Evolutionary conservation across 2,329 filamentous ascomycete genomes (phyloP).

Genomic region (Fusarium denticulatum): DNA sequence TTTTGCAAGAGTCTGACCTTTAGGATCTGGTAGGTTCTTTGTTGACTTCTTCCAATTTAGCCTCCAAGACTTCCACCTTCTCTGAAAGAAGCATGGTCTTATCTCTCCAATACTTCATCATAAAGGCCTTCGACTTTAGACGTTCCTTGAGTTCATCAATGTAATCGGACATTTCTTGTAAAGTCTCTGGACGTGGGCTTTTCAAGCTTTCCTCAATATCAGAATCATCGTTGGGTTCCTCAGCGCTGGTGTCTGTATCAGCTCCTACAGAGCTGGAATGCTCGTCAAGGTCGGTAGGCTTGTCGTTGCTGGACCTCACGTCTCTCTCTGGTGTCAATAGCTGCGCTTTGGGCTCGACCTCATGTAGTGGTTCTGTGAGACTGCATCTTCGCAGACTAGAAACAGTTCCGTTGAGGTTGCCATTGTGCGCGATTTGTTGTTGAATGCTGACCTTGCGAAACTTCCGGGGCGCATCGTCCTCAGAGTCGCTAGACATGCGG

Average conservation of each 20-base stretch:
- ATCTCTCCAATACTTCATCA: neutral
- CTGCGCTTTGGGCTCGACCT: neutral
- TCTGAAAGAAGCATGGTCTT: neutral
- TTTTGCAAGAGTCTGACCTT: no score
- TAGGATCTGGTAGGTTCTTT: neutral
- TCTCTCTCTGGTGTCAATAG: neutral
- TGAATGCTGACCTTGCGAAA: neutral
- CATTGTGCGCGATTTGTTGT: neutral
- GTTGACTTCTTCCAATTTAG: neutral
- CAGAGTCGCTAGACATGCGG: neutral
- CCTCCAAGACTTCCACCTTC: neutral
- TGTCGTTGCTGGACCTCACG: neutral
- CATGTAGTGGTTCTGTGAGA: neutral
- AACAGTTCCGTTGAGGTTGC: neutral
- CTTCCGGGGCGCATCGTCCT: neutral
- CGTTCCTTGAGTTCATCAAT: neutral
- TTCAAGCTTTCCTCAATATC: neutral
- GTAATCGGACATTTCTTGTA: neutral
- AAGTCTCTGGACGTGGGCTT: neutral
- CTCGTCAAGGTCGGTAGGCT: neutral
- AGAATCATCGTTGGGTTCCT: neutral
- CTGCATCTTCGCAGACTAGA: neutral
- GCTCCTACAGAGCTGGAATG: no score
- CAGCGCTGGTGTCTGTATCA: no score
- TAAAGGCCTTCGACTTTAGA: neutral